Conservation (phyloP, 179 eudicot genomes). For the Patellifolia procumbens region DNA sequence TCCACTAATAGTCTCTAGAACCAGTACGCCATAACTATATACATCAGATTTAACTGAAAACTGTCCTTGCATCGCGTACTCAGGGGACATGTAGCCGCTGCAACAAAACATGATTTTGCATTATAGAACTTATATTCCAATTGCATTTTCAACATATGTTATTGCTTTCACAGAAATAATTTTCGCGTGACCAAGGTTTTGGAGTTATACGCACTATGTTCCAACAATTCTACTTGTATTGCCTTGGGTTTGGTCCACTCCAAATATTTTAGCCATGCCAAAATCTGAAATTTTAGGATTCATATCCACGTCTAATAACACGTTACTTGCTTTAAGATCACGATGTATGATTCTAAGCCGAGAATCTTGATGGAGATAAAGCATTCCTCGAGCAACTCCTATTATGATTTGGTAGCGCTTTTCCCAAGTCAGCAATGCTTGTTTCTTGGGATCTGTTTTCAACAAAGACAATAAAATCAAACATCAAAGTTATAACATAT, state of each 20-base stretch:
- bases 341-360: conserved; percentile 46
- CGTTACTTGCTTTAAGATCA: conserved; percentile 54
- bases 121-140: no score
- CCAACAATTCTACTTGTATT: conserved; percentile 46
- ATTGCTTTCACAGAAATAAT: background rate
- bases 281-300: conserved; percentile 56
- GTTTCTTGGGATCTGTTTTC: conserved; percentile 20
- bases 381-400: conserved; percentile 53
- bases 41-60: conserved; percentile 21
- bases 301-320: conserved; percentile 33
- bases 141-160: background rate
- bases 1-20: conserved; percentile 25
- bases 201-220: conserved; percentile 36
- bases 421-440: conserved; percentile 36
- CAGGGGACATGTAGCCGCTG: conserved; percentile 17
- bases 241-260: conserved; percentile 40
- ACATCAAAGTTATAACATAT: no score
- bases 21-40: conserved; percentile 25
- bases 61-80: conserved; percentile 10
- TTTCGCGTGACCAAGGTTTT: no score
- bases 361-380: conserved; percentile 63
- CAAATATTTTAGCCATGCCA: conserved; percentile 48
- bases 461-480: background rate
- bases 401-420: conserved; percentile 36
- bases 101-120: background rate